These are phyloP conservation scores for Colletotrichum caudatum DNA, from an alignment of 2,329 filamentous ascomycete species.

Conservation along the genomic window DNA sequence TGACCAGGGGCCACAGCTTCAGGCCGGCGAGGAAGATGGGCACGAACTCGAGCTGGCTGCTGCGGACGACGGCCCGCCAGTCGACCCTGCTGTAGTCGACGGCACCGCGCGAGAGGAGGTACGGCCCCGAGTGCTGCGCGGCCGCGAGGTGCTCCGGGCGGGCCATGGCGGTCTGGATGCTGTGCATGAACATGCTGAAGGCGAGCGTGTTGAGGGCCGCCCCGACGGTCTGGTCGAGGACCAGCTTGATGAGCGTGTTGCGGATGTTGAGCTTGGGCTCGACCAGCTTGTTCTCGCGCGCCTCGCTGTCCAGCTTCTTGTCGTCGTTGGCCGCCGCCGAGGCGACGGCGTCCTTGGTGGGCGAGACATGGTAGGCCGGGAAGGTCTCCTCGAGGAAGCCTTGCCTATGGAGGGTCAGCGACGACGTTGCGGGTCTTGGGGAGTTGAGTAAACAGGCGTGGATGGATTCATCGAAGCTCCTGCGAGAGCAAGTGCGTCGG, in stretches of 20 bases:
- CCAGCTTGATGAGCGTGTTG: conserved; percentile 76
- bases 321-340: conserved; percentile 56
- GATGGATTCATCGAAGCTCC: too few relatives aligned
- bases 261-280: conserved; percentile 67
- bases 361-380: conserved; percentile 70
- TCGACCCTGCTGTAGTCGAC: conserved; percentile 61
- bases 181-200: conserved; percentile 71
- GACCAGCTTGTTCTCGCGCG: conserved; percentile 53
- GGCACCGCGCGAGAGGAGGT: conserved; percentile 50
- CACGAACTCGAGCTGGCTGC: conserved; percentile 68
- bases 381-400: conserved; percentile 79
- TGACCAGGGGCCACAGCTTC: conserved; percentile 77
- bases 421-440: background rate
- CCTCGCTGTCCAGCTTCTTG: conserved; percentile 54
- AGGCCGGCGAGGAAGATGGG: conserved; percentile 76
- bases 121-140: conserved; percentile 49
- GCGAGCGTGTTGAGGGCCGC: conserved; percentile 73
- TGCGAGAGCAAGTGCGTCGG: background rate
- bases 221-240: conserved; percentile 77
- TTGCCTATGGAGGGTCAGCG: conserved; percentile 64
- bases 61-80: conserved; percentile 57
- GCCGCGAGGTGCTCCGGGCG: conserved; percentile 50
- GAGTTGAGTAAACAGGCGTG: background rate
- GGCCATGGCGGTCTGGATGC: conserved; percentile 64
- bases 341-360: conserved; percentile 53